A percentile compares a stretch with the other conserved stretches of the same genome.
phyloP scores from a whole-genome alignment of 352 stramenopile genomes.

The Globisporangium splendens region DNA sequence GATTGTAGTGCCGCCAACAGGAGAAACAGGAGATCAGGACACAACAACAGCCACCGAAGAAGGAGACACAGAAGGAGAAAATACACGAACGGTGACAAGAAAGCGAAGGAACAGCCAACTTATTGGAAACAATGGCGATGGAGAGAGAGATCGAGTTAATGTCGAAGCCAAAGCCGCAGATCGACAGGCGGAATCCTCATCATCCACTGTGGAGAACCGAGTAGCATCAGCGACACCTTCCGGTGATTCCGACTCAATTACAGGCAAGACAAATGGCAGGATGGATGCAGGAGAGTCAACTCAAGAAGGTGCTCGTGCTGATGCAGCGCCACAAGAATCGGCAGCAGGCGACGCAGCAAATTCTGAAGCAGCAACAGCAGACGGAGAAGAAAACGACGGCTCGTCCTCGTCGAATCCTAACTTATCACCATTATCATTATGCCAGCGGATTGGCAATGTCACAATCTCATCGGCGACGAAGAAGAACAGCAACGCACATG shows the following conservation, averaged over 20 bases:
- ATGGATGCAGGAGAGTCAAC: background rate
- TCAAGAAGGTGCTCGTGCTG: background rate
- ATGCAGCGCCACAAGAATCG: background rate
- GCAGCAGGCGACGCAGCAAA: background rate
- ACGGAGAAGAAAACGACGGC: background rate
- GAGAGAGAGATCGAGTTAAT: background rate
- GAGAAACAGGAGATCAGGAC: constrained; percentile 10
- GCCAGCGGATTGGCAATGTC: constrained; percentile 73
- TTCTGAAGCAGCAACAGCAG: constrained; percentile 1
- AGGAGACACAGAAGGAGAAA: background rate
- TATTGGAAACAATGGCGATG: background rate
- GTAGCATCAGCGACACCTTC: background rate
- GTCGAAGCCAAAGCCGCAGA: no score
- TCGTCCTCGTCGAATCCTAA: constrained; percentile 11
- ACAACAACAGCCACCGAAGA: constrained; percentile 9
- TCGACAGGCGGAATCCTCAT: background rate
- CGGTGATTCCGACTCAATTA: constrained; percentile 3
- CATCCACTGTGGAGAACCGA: no score
- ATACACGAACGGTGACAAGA: background rate
- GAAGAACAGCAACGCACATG: background rate
- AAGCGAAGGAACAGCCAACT: constrained; percentile 10
- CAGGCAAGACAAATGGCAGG: background rate
- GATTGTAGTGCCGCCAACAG: background rate
- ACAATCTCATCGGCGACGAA: constrained; percentile 49
- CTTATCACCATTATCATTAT: constrained; percentile 58